Percentiles rank a stretch among this genome's conserved stretches.
These are phyloP conservation scores for Lipomyces kockii DNA, from an alignment of 805 yeast genomes.

Conservation along the genomic window DNA sequence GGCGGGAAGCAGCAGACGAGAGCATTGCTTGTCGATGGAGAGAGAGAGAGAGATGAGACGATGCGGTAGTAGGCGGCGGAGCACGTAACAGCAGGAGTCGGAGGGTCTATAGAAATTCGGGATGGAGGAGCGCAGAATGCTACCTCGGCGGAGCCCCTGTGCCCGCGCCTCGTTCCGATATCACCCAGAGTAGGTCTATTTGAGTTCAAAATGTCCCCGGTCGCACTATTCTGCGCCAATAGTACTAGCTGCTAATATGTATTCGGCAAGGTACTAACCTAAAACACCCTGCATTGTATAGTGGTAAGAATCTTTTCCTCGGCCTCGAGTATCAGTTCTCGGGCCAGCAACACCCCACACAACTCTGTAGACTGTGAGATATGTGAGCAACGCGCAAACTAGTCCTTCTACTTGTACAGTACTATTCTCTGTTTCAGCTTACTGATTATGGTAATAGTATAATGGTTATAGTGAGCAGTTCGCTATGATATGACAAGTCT, in stretches of 20 bases:
- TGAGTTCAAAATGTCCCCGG: neutral
- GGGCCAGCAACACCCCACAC: no score
- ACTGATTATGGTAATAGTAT: no score
- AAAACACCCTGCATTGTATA: neutral
- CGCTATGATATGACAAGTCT: no score
- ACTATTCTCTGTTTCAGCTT: no score
- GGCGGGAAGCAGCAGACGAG: conserved; percentile 1
- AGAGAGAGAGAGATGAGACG: neutral
- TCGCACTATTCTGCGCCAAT: neutral
- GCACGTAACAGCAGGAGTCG: neutral
- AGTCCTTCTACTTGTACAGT: no score
- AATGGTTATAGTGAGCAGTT: no score
- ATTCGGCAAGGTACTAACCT: neutral
- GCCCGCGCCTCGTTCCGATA: neutral
- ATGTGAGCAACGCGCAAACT: no score
- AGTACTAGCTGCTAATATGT: neutral
- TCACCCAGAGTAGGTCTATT: neutral
- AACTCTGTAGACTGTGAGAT: no score
- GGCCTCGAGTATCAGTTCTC: no score
- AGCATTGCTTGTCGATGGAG: neutral
- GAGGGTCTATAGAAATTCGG: neutral
- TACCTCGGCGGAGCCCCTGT: neutral
- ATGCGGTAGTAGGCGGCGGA: neutral
- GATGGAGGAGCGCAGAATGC: neutral
- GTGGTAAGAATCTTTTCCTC: neutral